These are phyloP conservation scores for Fusarium sp. DNA, from an alignment of 2,329 filamentous ascomycete genomes.

Conservation along the genomic window DNA sequence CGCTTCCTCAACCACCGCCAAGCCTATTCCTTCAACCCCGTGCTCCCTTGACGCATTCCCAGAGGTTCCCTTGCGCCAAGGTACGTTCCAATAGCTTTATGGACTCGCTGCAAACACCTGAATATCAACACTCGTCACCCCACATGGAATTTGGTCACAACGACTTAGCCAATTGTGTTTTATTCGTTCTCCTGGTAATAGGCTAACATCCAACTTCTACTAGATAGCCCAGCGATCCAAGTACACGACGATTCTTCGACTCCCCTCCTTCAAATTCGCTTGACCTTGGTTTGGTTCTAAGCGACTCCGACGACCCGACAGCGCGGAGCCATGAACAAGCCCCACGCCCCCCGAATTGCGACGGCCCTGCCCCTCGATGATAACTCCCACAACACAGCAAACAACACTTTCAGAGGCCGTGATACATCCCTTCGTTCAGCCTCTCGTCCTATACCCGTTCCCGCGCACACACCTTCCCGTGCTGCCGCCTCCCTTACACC, in stretches of 20 bases:
- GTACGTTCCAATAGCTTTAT: constrained; percentile 34
- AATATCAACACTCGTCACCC: constrained; percentile 36
- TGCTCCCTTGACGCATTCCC: constrained; percentile 31
- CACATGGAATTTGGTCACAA: constrained; percentile 23
- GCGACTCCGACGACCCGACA: constrained; percentile 40
- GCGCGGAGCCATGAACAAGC: constrained; percentile 51
- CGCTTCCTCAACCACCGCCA: constrained; percentile 34
- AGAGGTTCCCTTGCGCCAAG: constrained; percentile 35
- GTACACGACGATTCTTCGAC: constrained; percentile 21
- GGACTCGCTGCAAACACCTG: constrained; percentile 3
- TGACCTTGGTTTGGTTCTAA: constrained; percentile 39
- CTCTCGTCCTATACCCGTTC: constrained; percentile 43
- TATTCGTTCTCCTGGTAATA: constrained; percentile 8
- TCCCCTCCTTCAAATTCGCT: constrained; percentile 24
- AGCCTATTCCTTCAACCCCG: constrained; percentile 23
- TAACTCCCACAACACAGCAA: constrained; percentile 29
- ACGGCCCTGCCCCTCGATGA: constrained; percentile 48
- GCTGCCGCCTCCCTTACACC: constrained; percentile 39
- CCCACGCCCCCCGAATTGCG: constrained; percentile 47
- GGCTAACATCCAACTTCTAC: constrained; percentile 23
- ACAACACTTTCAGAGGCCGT: constrained; percentile 30
- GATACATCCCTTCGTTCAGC: constrained; percentile 41
- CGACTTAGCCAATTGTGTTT: constrained; percentile 24
- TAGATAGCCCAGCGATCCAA: constrained; percentile 15
- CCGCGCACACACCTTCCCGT: constrained; percentile 30